A percentile compares a stretch with the other conserved stretches of the same genome.
These are phyloP conservation scores for Myochromella boudieri DNA, from an alignment of 768 basidiomycete genomes.

Conservation along the genomic window DNA sequence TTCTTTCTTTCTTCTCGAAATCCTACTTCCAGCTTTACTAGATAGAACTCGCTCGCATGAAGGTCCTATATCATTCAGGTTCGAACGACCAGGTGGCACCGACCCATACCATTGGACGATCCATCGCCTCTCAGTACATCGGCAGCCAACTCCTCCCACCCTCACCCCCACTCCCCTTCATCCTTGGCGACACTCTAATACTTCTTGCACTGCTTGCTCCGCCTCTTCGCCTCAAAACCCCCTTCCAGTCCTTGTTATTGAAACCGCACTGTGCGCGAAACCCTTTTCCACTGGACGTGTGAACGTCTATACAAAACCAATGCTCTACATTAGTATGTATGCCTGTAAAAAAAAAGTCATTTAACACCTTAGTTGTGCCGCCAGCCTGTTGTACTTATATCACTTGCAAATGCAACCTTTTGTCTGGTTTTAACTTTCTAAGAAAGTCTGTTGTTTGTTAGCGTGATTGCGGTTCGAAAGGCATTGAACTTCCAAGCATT, in stretches of 20 bases:
- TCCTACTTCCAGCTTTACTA: background rate
- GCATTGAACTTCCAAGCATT: no score
- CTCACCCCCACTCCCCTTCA: no score
- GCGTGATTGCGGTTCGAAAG: no score
- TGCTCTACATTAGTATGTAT: constrained; percentile 10
- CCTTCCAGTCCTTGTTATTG: no score
- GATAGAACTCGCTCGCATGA: background rate
- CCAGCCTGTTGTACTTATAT: constrained; percentile 17
- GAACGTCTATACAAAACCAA: constrained; percentile 7
- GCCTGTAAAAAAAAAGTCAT: constrained; percentile 17
- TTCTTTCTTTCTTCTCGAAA: constrained; percentile 9
- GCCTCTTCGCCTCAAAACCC: no score
- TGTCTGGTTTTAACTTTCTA: no score
- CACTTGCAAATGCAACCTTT: no score
- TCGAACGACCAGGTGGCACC: background rate
- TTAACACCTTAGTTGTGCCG: constrained; percentile 7
- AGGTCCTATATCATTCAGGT: background rate
- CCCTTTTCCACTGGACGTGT: constrained; percentile 7
- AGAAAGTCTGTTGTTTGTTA: no score
- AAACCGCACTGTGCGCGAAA: no score
- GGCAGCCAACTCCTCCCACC: no score
- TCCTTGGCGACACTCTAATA: constrained; percentile 20
- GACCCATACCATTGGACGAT: constrained; percentile 15
- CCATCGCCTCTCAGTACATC: constrained; percentile 4
- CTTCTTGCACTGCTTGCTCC: constrained; percentile 1